Evolutionary conservation across 2,329 filamentous ascomycete species (phyloP).

Genomic region (Dichotomopilus funicola): DNA sequence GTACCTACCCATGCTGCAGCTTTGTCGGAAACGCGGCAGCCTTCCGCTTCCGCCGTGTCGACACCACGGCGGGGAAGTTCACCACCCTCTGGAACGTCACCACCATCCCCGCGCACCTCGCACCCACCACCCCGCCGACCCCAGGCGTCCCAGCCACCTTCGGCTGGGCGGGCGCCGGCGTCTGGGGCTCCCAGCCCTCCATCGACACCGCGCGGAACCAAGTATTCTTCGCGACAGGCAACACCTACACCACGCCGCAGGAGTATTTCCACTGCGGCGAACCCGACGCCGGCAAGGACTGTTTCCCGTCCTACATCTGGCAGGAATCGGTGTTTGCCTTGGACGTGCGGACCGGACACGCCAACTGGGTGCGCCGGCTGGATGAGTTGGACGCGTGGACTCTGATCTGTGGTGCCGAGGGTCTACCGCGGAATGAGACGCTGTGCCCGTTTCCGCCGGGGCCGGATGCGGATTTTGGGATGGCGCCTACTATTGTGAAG

Average conservation of each 20-base stretch:
- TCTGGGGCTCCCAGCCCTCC: conserved; percentile 30
- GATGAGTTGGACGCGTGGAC: conserved; percentile 22
- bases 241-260: conserved; percentile 25
- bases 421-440: background rate
- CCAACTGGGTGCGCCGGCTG: conserved; percentile 26
- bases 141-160: background rate
- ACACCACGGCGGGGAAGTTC: conserved; percentile 20
- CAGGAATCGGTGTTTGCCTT: conserved; percentile 27
- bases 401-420: conserved; percentile 15
- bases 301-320: conserved; percentile 23
- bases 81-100: background rate
- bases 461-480: conserved; percentile 23
- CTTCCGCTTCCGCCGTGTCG: conserved; percentile 7
- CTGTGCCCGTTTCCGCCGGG: conserved; percentile 16
- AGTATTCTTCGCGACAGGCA: conserved; percentile 29
- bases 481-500: conserved; percentile 27
- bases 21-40: conserved; percentile 27
- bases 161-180: conserved; percentile 25
- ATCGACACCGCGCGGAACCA: conserved; percentile 25
- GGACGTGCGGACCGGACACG: conserved; percentile 19
- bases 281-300: conserved; percentile 10
- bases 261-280: conserved; percentile 21
- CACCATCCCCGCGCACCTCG: conserved; percentile 9
- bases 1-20: conserved; percentile 27
- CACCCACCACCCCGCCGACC: background rate